Evolutionary conservation across 73 alveolate species (phyloP), one percentile per base, ranked within the genome.

Genomic region (Paramecium octaurelia): DNA sequence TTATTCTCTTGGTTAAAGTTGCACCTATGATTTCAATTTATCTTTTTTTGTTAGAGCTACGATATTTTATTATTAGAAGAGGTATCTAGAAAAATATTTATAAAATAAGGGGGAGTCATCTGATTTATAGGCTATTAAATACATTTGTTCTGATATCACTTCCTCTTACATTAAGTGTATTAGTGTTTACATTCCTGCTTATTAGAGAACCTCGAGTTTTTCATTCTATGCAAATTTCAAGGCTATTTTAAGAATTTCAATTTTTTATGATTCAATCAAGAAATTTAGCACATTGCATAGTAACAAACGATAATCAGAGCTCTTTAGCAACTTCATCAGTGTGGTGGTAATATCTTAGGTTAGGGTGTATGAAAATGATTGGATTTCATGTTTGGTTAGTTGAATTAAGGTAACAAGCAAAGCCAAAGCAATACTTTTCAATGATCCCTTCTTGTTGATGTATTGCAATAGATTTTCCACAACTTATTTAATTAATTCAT

Each of bases 201-300:
- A 5, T 46, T 24, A 16, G 16, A 80, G 75, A 6, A 31, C n/a
- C 6, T 80, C 91, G 2, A 27, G 10, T 80, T 80, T 80, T 16
- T 80, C 91, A 80, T 80, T 80, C 24, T 18, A 43, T 23, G 91
- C 70, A 44, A 80, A 80, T 46, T 80, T 80, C 23, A 80, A 10
- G 12, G 91, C 21, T 23, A 38, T 21, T 48, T 80, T 80, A 24
- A 48, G 46, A 20, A 80, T 20, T 23, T 80, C 91, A 24, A 11
- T 21, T 21, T 40, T 80, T 12, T 44, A 43, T 43, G 21, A 24
- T 80, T 44, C 57, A 48, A 31, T 23, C 21, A 80, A 21, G 20
- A 44, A 80, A n/a, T 46, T 3, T 6, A 80, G 44, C 4, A 42
- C n/a, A 23, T 80, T 40, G 9, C 76, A 80, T 44, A 80, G 34